These are phyloP conservation scores for Nothopassalora personata DNA, from an alignment of 2,329 filamentous ascomycete genomes.

Conservation along the genomic window DNA sequence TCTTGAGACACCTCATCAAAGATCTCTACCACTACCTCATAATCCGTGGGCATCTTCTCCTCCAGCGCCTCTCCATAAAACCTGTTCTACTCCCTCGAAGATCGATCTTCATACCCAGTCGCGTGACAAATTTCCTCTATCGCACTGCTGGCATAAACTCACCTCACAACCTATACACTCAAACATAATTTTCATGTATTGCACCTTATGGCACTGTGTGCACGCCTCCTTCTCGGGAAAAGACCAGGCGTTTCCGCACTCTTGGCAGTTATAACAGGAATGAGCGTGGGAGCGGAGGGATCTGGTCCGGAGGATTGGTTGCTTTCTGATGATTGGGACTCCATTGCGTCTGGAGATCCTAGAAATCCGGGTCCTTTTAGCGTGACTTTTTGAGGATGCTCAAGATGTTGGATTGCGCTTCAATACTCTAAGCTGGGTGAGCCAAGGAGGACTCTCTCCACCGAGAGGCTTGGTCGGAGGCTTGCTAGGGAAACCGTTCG, in stretches of 20 bases:
- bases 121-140: neutral
- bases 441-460: no score
- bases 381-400: no score
- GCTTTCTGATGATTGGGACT: neutral
- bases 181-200: neutral
- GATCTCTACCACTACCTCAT: no score
- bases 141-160: neutral
- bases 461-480: no score
- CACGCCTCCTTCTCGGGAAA: neutral
- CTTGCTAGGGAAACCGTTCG: no score
- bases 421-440: no score
- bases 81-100: neutral
- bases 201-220: neutral
- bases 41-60: neutral
- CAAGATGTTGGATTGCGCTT: no score
- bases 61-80: neutral
- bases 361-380: neutral
- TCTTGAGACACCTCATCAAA: neutral
- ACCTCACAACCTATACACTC: neutral
- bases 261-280: neutral
- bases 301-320: no score
- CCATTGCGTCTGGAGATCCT: neutral
- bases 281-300: neutral
- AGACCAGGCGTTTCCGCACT: neutral
- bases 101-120: neutral